Base-by-base conservation (phyloP, 768 basidiomycete genomes). In the Suillus alpinus region DNA sequence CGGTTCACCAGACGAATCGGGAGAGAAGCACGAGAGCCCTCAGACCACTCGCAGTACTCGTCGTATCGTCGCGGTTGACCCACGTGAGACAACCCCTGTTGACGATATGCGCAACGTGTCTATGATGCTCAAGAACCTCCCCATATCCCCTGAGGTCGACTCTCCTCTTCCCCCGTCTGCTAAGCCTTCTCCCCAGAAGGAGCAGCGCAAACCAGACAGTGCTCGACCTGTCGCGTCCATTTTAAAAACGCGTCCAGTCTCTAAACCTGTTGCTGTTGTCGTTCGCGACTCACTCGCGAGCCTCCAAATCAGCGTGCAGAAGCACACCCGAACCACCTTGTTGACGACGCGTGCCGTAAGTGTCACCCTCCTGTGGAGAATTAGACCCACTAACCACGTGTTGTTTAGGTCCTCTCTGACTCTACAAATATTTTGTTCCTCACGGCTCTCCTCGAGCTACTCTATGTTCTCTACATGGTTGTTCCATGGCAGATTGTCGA, bases 391-490 rank as follows among this genome's bases (percentile, higher is more conserved):
- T 64, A 34, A 69, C 20, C 18, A 31, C 32, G 44, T 49, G 59
- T 60, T 46, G n/a, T 57, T 9, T 46, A 80, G 88, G 82, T 83
- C 57, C 76, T 89, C 10, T 90, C 89, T n/a, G 84, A 83, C 63
- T 84, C 88, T 1, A 77, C 76, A 40, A 85, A 86, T 60, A 84
- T 90, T 47, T 85, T 82, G 77, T 77, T 78, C 20, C 62, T 86
- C 46, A 85, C 85, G 0, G 78, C 81, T 7, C 56, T 85, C 9
- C 64, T 79, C 18, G 89, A 90, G 68, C 68, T 88, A 6, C 20
- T 83, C 1, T 83, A 81, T 62, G 75, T 90, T 41, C 66, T 88
- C 16, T 76, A 74, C 51, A 72, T 69, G 13, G 75, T 86, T 26
- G 76, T 86, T 55, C 86, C 87, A 0, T 88, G 85, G 84, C 71